A percentile compares a stretch with the other conserved stretches of the same genome.
Conservation (phyloP, 768 basidiomycete genomes). For the Lentinula lateritia region DNA sequence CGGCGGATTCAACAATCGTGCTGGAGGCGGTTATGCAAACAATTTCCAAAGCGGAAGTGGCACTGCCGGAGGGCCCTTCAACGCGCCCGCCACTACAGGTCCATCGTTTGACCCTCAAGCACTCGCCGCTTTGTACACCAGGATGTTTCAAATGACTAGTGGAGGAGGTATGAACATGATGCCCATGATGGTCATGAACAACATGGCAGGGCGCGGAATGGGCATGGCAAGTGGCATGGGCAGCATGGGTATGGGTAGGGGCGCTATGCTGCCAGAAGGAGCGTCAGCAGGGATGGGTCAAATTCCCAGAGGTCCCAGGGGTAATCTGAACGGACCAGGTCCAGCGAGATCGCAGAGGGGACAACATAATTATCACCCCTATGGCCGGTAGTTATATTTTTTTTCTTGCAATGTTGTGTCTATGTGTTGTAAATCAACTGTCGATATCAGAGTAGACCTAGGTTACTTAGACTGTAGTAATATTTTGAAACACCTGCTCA, state of each 20-base stretch:
- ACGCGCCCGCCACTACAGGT: slow-evolving; percentile 22
- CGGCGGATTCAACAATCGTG: slow-evolving; percentile 12
- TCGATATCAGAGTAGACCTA: not conserved
- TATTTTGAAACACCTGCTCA: no score
- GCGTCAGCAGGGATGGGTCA: slow-evolving; percentile 1
- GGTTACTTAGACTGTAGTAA: no score
- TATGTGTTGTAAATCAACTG: not conserved
- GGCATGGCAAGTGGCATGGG: slow-evolving; percentile 24
- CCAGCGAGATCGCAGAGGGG: slow-evolving; percentile 2
- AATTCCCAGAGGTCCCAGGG: slow-evolving; percentile 4
- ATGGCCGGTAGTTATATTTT: not conserved
- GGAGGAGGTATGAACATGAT: slow-evolving; percentile 45
- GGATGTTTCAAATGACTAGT: slow-evolving; percentile 87
- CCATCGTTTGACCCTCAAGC: slow-evolving; percentile 86
- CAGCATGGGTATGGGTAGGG: not conserved
- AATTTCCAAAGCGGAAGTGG: slow-evolving; percentile 27
- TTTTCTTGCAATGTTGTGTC: not conserved
- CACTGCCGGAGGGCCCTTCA: slow-evolving; percentile 19
- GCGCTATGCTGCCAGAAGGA: slow-evolving; percentile 1
- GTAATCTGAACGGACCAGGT: not conserved
- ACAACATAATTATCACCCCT: slow-evolving; percentile 5
- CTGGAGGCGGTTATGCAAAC: slow-evolving; percentile 25
- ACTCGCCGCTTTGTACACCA: slow-evolving; percentile 88
- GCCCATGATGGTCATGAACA: slow-evolving; percentile 50
- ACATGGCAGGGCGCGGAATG: slow-evolving; percentile 39